These are phyloP conservation scores for Escovopsis sp. DNA, from an alignment of 2,329 filamentous ascomycete species.

Conservation along the genomic window DNA sequence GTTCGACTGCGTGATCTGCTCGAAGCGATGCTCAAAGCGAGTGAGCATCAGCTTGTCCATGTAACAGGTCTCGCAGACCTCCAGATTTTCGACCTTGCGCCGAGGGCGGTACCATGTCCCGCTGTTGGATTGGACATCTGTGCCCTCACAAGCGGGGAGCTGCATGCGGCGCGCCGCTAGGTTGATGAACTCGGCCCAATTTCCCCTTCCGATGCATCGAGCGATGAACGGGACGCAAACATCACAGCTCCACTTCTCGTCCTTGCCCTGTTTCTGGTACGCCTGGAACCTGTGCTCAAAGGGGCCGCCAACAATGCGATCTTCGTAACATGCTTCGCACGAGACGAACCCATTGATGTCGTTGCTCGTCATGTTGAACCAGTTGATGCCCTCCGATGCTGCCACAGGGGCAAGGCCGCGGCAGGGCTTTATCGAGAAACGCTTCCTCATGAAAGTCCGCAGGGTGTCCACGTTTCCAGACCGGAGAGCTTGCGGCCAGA, in stretches of 20 bases:
- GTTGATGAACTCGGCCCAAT: constrained; percentile 17
- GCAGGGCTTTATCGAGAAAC: constrained; percentile 14
- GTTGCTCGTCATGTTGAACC: constrained; percentile 14
- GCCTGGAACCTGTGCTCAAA: constrained; percentile 18
- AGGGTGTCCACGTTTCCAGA: constrained; percentile 12
- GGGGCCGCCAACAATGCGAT: constrained; percentile 12
- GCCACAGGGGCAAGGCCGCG: constrained; percentile 10
- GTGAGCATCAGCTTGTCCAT: constrained; percentile 18
- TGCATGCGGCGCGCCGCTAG: constrained; percentile 9
- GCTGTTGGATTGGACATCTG: constrained; percentile 8
- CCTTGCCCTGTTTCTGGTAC: constrained; percentile 9
- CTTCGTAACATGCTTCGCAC: constrained; percentile 24
- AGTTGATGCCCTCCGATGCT: constrained; percentile 14
- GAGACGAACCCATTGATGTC: constrained; percentile 19
- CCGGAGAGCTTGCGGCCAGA: constrained; percentile 18
- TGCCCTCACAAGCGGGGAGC: constrained; percentile 15
- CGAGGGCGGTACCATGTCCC: constrained; percentile 14
- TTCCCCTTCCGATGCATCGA: constrained; percentile 8
- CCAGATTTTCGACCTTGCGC: constrained; percentile 11
- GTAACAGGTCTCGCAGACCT: constrained; percentile 20
- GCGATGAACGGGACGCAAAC: constrained; percentile 13
- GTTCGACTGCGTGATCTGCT: constrained; percentile 5
- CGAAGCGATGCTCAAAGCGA: constrained; percentile 14
- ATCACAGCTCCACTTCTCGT: constrained; percentile 20
- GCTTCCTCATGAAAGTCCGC: constrained; percentile 14